Conservation (phyloP, 306 rosid genomes). For the Cucurbita maxima region DNA sequence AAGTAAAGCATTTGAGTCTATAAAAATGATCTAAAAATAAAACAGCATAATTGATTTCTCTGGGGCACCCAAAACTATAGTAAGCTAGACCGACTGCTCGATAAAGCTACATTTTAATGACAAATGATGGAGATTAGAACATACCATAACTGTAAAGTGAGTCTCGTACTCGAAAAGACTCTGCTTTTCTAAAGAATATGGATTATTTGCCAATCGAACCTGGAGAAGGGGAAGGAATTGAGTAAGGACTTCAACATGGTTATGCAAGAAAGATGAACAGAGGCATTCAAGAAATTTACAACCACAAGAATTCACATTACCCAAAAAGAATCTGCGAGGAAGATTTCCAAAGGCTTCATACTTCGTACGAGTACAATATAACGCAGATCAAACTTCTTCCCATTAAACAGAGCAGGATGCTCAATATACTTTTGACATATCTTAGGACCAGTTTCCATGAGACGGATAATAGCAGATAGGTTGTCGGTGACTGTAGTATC, state of each 20-base stretch:
- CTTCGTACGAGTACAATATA: constrained; percentile 76
- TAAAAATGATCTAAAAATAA: not conserved
- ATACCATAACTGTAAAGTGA: constrained; percentile 96
- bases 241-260: not conserved
- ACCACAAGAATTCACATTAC: constrained; percentile 24
- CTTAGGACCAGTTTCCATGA: constrained; percentile 94
- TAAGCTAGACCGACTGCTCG: not conserved
- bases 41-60: not conserved
- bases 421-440: constrained; percentile 97
- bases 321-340: constrained; percentile 84
- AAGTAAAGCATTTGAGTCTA: not conserved
- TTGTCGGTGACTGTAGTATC: constrained; percentile 83
- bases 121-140: constrained; percentile 10
- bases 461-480: constrained; percentile 64
- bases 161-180: constrained; percentile 91
- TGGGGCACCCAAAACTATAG: not conserved
- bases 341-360: constrained; percentile 65
- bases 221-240: constrained; percentile 13
- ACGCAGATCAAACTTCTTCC: constrained; percentile 83
- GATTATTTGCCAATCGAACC: constrained; percentile 89
- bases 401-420: constrained; percentile 68
- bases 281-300: not conserved
- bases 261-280: not conserved
- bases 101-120: not conserved
- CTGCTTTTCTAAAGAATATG: constrained; percentile 57